Conservation (phyloP, 2,329 filamentous ascomycete genomes). For the Aspergillus candidus region DNA sequence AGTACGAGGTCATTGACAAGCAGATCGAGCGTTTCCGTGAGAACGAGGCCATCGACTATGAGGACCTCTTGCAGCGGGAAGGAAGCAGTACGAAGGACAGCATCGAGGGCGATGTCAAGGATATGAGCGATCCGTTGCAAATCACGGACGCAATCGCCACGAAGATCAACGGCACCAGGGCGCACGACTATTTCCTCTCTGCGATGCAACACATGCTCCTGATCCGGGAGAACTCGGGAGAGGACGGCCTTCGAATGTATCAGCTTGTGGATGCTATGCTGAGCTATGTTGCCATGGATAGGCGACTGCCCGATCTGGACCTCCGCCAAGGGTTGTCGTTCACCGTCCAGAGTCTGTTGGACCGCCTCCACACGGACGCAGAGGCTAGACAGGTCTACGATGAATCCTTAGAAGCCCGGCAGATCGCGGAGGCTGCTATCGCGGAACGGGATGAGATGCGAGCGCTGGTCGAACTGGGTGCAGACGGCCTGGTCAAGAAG, state of each 20-base stretch:
- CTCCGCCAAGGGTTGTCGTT: conserved; percentile 97
- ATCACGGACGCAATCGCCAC: conserved; percentile 90
- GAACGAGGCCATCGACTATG: conserved; percentile 96
- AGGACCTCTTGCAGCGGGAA: conserved; percentile 90
- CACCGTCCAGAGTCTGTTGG: conserved; percentile 88
- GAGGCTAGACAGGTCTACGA: conserved; percentile 89
- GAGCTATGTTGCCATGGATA: conserved; percentile 97
- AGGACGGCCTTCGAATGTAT: conserved; percentile 91
- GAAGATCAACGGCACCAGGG: conserved; percentile 73
- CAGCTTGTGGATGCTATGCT: conserved; percentile 98
- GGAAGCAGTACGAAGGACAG: conserved; percentile 85
- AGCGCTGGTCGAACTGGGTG: conserved; percentile 79
- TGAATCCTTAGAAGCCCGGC: conserved; percentile 81
- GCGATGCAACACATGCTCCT: conserved; percentile 91
- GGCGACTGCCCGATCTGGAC: conserved; percentile 91
- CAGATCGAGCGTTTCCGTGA: conserved; percentile 89
- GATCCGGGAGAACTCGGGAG: conserved; percentile 83
- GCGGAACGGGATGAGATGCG: conserved; percentile 95
- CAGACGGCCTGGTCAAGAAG: conserved; percentile 87
- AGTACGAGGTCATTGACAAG: conserved; percentile 97
- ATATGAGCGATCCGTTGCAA: conserved; percentile 85
- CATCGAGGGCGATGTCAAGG: conserved; percentile 77
- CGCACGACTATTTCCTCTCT: conserved; percentile 93
- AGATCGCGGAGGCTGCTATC: conserved; percentile 92
- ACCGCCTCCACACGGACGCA: conserved; percentile 93